phyloP scores from a whole-genome alignment of 768 basidiomycete genomes.

The Coprinopsis cinerea region DNA sequence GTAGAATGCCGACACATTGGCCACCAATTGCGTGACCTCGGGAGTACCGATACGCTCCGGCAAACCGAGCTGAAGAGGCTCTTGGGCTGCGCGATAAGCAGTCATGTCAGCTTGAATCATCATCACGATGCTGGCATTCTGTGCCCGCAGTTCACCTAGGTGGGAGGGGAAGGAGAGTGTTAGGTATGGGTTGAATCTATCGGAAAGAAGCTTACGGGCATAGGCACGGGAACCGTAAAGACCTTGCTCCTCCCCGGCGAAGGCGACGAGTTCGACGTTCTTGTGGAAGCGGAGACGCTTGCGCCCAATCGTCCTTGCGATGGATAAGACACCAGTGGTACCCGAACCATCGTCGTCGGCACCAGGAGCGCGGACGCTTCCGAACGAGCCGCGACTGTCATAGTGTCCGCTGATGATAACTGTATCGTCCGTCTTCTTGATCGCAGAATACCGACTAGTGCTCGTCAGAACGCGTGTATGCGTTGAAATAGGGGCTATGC shows the following conservation, averaged over 20 bases:
- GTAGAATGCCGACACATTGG: slow-evolving; percentile 73
- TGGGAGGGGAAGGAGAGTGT: background rate
- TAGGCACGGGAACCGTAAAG: slow-evolving; percentile 73
- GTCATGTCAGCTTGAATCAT: slow-evolving; percentile 95
- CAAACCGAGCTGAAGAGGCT: slow-evolving; percentile 80
- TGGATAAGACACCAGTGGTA: slow-evolving; percentile 67
- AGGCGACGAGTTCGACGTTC: slow-evolving; percentile 76
- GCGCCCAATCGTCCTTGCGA: slow-evolving; percentile 68
- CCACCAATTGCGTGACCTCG: slow-evolving; percentile 69
- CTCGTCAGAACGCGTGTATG: background rate
- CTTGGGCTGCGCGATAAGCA: slow-evolving; percentile 71
- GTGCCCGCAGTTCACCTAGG: slow-evolving; percentile 51
- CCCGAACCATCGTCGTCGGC: slow-evolving; percentile 52
- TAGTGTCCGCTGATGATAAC: slow-evolving; percentile 85
- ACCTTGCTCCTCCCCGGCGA: slow-evolving; percentile 93
- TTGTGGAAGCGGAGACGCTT: slow-evolving; percentile 64
- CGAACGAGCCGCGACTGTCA: slow-evolving; percentile 88
- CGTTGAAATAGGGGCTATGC: background rate
- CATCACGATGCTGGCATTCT: slow-evolving; percentile 62
- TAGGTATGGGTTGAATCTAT: background rate
- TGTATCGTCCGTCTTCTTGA: slow-evolving; percentile 51
- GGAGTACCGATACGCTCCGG: slow-evolving; percentile 79
- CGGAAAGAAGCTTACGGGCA: slow-evolving; percentile 48
- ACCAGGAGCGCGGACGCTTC: slow-evolving; percentile 57
- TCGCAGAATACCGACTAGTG: slow-evolving; percentile 50